Evolutionary conservation across 768 basidiomycete genomes (phyloP).

Genomic region (Cubamyces lactineus): DNA sequence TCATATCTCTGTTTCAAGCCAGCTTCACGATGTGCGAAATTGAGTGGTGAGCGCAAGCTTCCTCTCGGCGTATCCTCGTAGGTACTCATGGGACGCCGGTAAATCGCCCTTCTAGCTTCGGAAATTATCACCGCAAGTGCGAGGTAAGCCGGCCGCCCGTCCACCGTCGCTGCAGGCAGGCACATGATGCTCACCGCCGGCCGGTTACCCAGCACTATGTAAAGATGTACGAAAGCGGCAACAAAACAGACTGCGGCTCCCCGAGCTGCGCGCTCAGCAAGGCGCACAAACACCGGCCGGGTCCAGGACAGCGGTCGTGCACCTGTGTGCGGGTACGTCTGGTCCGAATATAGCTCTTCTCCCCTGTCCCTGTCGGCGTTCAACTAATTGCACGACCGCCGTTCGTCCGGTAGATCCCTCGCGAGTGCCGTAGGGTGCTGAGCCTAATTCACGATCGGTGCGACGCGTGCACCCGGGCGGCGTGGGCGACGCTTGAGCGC

Average conservation of each 20-base stretch:
- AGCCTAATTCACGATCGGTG: conserved; percentile 34
- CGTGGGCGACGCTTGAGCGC: conserved; percentile 33
- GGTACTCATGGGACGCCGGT: background rate
- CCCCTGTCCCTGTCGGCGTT: background rate
- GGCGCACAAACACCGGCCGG: conserved; percentile 31
- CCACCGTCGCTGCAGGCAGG: background rate
- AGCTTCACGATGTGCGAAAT: conserved; percentile 30
- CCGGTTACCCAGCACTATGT: conserved; percentile 31
- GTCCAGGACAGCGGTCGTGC: conserved; percentile 25
- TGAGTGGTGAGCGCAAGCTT: conserved; percentile 32
- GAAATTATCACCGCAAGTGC: conserved; percentile 37
- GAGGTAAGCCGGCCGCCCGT: conserved; percentile 23
- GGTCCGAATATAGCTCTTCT: background rate
- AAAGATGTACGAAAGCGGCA: conserved; percentile 35
- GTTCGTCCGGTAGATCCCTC: conserved; percentile 24
- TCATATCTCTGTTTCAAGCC: background rate
- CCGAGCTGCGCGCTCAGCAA: conserved; percentile 31
- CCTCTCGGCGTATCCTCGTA: conserved; percentile 2
- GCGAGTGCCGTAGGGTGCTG: conserved; percentile 31
- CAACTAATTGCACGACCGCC: background rate
- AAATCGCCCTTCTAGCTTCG: conserved; percentile 25
- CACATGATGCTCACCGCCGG: background rate
- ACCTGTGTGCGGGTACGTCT: conserved; percentile 28
- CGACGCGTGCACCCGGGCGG: conserved; percentile 30
- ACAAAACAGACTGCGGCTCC: conserved; percentile 34